These are phyloP conservation scores for Colletotrichum sp. DNA, from an alignment of 2,329 filamentous ascomycete genomes.

Conservation along the genomic window DNA sequence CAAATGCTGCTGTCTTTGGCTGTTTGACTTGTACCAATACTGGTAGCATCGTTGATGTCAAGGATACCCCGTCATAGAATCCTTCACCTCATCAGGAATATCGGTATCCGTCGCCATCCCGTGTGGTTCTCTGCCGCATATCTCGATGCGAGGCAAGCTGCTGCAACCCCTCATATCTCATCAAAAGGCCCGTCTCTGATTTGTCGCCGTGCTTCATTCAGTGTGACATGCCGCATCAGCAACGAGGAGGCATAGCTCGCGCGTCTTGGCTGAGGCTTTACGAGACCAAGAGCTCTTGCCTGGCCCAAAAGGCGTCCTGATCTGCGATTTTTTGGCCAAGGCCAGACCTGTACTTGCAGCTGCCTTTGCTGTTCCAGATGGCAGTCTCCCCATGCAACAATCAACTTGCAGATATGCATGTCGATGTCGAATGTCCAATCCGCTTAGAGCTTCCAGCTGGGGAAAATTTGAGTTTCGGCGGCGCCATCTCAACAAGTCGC, in stretches of 20 bases:
- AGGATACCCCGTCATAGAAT: background rate
- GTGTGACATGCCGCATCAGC: background rate
- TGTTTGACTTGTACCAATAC: background rate
- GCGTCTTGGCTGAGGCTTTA: background rate
- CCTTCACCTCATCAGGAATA: background rate
- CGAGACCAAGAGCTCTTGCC: background rate
- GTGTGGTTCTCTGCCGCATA: background rate
- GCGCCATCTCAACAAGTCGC: slow-evolving; percentile 5
- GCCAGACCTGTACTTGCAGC: background rate
- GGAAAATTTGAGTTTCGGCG: slow-evolving; percentile 7
- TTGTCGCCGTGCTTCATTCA: background rate
- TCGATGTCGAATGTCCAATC: background rate
- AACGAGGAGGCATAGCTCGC: background rate
- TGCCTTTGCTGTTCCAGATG: background rate
- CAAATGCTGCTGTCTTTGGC: background rate
- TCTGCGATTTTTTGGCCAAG: background rate
- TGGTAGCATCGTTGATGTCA: background rate
- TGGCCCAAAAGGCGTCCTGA: background rate
- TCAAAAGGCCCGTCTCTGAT: background rate
- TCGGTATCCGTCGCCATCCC: background rate
- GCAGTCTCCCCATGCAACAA: background rate
- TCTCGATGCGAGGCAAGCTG: background rate
- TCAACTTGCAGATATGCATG: background rate
- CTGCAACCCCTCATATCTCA: background rate
- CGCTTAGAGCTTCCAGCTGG: background rate